These are phyloP conservation scores for Rhodotorula sp. DNA, from an alignment of 1,284 basidiomycete genomes.

Conservation along the genomic window DNA sequence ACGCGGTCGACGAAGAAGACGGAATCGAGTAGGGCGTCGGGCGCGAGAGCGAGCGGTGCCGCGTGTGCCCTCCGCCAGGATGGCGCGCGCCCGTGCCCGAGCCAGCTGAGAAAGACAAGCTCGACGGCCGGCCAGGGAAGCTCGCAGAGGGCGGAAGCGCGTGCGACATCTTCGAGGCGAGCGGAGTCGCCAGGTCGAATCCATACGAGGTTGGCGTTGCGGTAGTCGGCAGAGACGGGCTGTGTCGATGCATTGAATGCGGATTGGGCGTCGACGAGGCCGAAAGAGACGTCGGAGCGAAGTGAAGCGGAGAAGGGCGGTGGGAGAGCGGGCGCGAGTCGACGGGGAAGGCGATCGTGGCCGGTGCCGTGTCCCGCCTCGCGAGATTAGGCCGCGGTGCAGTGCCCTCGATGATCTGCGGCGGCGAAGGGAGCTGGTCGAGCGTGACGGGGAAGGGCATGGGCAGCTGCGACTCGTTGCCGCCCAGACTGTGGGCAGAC, in stretches of 20 bases:
- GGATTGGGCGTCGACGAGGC: background rate
- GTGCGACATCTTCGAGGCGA: no score
- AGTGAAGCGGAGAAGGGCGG: background rate
- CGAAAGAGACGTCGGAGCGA: background rate
- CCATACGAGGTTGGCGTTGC: background rate
- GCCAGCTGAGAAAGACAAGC: background rate
- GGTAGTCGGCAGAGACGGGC: slow-evolving; percentile 5
- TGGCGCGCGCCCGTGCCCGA: background rate
- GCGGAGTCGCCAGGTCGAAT: background rate
- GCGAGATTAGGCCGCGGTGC: background rate
- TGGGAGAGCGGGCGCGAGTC: background rate
- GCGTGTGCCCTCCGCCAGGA: background rate
- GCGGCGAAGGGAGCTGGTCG: background rate
- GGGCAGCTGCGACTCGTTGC: no score
- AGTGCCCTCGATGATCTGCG: background rate
- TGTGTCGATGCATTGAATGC: slow-evolving; percentile 2
- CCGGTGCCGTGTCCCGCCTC: slow-evolving; percentile 13
- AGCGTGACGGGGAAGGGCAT: background rate
- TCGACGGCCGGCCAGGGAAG: background rate
- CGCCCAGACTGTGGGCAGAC: background rate
- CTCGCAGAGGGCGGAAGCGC: background rate
- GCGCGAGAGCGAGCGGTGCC: slow-evolving; percentile 1
- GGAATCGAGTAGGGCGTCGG: background rate
- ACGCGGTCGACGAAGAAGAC: background rate
- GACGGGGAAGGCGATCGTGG: background rate